Conservation (phyloP, 2,329 filamentous ascomycete genomes). For the Alternaria sp. region DNA sequence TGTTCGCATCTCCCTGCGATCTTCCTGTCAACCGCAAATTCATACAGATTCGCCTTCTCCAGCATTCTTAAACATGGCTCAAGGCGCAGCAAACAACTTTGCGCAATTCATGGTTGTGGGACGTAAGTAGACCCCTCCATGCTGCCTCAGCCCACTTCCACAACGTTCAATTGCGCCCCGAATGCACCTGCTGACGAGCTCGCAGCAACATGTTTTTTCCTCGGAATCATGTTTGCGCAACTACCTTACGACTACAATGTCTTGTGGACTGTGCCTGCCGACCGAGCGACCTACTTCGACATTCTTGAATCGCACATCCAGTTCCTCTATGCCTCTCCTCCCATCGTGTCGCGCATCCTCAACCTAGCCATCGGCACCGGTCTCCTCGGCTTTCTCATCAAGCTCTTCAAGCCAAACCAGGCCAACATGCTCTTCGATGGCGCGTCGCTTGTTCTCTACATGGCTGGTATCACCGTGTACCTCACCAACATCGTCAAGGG, state of each 20-base stretch:
- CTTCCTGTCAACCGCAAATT: conserved; percentile 14
- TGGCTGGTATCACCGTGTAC: conserved; percentile 91
- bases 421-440: conserved; percentile 95
- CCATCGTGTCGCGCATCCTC: conserved; percentile 90
- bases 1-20: conserved; percentile 19
- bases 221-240: conserved; percentile 94
- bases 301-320: conserved; percentile 89
- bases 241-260: conserved; percentile 96
- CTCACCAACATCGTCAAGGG: conserved; percentile 97
- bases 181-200: conserved; percentile 20
- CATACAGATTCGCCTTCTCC: conserved; percentile 3
- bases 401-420: conserved; percentile 93
- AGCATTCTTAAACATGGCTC: conserved; percentile 33
- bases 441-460: conserved; percentile 74
- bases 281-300: conserved; percentile 75
- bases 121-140: conserved; percentile 67
- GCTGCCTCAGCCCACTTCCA: conserved; percentile 12
- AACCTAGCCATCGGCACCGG: conserved; percentile 91
- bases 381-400: conserved; percentile 86
- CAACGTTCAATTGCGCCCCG: conserved; percentile 4
- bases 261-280: conserved; percentile 75
- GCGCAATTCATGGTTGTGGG: conserved; percentile 97
- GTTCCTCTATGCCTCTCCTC: conserved; percentile 90
- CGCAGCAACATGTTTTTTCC: conserved; percentile 85
- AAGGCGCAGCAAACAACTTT: conserved; percentile 66